A percentile compares a stretch with the other conserved stretches of the same genome.
These are phyloP conservation scores for Blumeria graminis DNA, from an alignment of 2,329 filamentous ascomycete species.

Conservation along the genomic window DNA sequence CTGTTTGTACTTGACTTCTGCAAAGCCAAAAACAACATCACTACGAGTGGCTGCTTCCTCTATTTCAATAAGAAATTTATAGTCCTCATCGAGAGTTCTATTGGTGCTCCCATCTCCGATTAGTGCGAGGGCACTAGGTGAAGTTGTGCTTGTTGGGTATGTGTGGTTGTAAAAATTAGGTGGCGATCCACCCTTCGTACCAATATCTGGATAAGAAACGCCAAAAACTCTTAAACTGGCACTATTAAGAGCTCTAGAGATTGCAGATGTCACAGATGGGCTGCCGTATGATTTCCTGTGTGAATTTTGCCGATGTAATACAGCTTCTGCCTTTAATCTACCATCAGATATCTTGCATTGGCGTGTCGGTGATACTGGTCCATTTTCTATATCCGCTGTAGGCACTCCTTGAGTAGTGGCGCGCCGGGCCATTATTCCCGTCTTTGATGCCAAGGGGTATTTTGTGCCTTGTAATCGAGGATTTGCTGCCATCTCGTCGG, in stretches of 20 bases:
- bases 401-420: slow-evolving; percentile 56
- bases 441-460: slow-evolving; percentile 23
- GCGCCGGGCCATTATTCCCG: slow-evolving; percentile 44
- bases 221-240: slow-evolving; percentile 58
- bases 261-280: slow-evolving; percentile 64
- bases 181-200: slow-evolving; percentile 42
- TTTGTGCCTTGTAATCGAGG: slow-evolving; percentile 23
- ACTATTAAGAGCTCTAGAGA: slow-evolving; percentile 86
- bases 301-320: slow-evolving; percentile 51
- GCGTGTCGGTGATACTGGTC: slow-evolving; percentile 40
- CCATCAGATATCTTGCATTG: slow-evolving; percentile 52
- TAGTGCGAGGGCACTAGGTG: slow-evolving; percentile 33
- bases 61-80: slow-evolving; percentile 51
- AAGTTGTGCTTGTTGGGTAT: slow-evolving; percentile 63
- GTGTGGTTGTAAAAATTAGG: slow-evolving; percentile 39
- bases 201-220: slow-evolving; percentile 38
- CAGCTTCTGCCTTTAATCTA: slow-evolving; percentile 30
- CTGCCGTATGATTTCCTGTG: slow-evolving; percentile 47
- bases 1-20: slow-evolving; percentile 95
- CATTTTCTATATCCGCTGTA: slow-evolving; percentile 42
- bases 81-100: slow-evolving; percentile 51
- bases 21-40: slow-evolving; percentile 92
- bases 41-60: slow-evolving; percentile 84
- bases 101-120: slow-evolving; percentile 40
- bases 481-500: slow-evolving; percentile 77